Evolutionary conservation across 495 filamentous ascomycete species (phyloP).

Genomic region (Penicillium lividum): DNA sequence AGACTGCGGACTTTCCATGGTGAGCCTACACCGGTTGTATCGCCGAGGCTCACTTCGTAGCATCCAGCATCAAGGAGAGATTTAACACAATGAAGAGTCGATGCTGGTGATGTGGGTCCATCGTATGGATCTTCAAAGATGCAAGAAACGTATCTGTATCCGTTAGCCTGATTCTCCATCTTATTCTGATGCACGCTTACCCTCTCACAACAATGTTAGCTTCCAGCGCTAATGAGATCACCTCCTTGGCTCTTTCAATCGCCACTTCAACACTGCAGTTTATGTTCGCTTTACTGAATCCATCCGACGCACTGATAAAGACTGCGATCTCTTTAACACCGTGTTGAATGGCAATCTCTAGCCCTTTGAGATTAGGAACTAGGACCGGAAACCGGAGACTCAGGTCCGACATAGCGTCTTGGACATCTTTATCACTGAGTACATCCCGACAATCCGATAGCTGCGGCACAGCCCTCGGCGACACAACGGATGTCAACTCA

Average conservation of each 20-base stretch:
- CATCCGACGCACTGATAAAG: slow-evolving; percentile 45
- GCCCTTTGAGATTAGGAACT: slow-evolving; percentile 44
- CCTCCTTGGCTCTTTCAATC: slow-evolving; percentile 27
- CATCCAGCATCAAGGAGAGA: slow-evolving; percentile 40
- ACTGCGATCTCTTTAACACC: slow-evolving; percentile 42
- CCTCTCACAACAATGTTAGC: slow-evolving; percentile 36
- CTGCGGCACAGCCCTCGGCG: slow-evolving; percentile 44
- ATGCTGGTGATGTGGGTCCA: slow-evolving; percentile 30
- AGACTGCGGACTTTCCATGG: slow-evolving; percentile 33
- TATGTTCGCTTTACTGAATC: slow-evolving; percentile 47
- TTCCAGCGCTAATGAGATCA: slow-evolving; percentile 24
- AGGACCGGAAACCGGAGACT: slow-evolving; percentile 37
- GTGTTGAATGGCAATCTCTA: slow-evolving; percentile 34
- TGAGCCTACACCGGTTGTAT: slow-evolving; percentile 44
- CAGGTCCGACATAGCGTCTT: slow-evolving; percentile 2
- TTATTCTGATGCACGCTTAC: slow-evolving; percentile 21
- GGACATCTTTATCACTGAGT: slow-evolving; percentile 16
- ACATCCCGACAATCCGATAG: slow-evolving; percentile 43
- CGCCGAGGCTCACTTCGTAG: slow-evolving; percentile 49
- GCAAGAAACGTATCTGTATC: slow-evolving; percentile 43
- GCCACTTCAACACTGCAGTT: slow-evolving; percentile 42
- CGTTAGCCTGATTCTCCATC: background rate
- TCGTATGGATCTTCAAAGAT: slow-evolving; percentile 46
- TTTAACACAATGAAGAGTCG: slow-evolving; percentile 35
- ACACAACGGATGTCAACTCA: slow-evolving; percentile 48